Evolutionary conservation across 306 rosid genomes (phyloP), one percentile per base, ranked within the genome.

Genomic region (Citrullus mucosospermus): DNA sequence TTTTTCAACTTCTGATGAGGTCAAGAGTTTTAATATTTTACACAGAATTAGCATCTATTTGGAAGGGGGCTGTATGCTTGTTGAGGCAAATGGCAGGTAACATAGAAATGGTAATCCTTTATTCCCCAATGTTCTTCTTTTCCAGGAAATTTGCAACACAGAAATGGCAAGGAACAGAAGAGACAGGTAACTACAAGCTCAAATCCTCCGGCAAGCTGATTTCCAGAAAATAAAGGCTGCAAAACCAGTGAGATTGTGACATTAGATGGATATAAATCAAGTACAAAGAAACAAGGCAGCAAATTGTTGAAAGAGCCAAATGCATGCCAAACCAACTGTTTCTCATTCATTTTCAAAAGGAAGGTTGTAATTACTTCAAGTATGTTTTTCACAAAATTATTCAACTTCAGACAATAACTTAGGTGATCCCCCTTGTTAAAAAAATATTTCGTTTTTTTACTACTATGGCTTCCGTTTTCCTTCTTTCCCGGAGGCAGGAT

Each of bases 221-320:
- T 83, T 93, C 96, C 22, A 95, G 93, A 81, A 95, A 92, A 82
- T 95, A 90, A 4, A 92, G 88, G 86, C 99, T 95, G 96, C 90
- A 89, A 81, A 78, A 78, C 80, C 41, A 78, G 13, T 30, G 59
- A 6, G 43, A 62, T 48, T 61, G 39, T 41, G 38, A 15, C 28
- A 30, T 72, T 28, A 57, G 67, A 76, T 54, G 4, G 4, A 56
- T 9, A 7, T 18, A 77, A 3, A 17, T 18, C 28, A 54, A 18
- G 17, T 20, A 55, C 17, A 53, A 30, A 39, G 74, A 67, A 17
- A 66, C 46, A 15, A 18, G 6, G 46, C 46, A 25, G 70, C 39
- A 66, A 14, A 61, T 32, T 63, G 22, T 63, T 63, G 44, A 32
- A 61, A 61, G 41, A 60, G 3, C 38, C 6, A 60, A 32, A 60